Conservation (phyloP, 2,329 filamentous ascomycete species). For the Pestalotiopsis sp. region DNA sequence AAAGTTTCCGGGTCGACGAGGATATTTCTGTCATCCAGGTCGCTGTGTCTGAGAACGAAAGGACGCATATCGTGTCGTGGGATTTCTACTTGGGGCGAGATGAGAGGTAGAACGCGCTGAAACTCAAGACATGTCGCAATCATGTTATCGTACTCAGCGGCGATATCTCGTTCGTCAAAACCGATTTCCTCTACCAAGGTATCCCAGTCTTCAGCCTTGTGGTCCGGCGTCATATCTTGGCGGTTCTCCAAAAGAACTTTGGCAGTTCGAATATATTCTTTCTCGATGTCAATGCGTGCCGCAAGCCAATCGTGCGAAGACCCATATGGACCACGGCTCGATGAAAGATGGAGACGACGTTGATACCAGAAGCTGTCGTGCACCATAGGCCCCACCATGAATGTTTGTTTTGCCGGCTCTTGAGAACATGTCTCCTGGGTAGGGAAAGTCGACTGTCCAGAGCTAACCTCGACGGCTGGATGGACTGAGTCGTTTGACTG, state of each 20-base stretch:
- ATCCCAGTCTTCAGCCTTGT: neutral
- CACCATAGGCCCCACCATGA: too few species aligned
- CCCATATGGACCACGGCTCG: neutral
- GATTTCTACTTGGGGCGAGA: neutral
- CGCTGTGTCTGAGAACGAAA: constrained; percentile 1
- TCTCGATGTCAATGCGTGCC: neutral
- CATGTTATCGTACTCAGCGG: neutral
- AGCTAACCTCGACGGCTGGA: too few species aligned
- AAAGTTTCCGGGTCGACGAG: constrained; percentile 8
- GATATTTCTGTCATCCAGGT: neutral
- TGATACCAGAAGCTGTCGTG: too few species aligned
- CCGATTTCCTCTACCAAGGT: neutral
- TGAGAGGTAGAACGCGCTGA: neutral
- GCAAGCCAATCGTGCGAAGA: neutral
- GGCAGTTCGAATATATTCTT: neutral
- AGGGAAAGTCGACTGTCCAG: too few species aligned
- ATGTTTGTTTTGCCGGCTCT: too few species aligned
- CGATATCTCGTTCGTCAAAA: neutral
- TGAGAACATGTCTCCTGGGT: too few species aligned
- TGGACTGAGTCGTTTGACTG: too few species aligned
- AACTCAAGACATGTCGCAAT: neutral
- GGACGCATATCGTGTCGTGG: neutral
- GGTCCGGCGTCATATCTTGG: neutral
- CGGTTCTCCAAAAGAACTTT: neutral
- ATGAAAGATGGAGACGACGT: too few species aligned